phyloP scores from a whole-genome alignment of 805 yeast species.

The Clavispora carvajalis region DNA sequence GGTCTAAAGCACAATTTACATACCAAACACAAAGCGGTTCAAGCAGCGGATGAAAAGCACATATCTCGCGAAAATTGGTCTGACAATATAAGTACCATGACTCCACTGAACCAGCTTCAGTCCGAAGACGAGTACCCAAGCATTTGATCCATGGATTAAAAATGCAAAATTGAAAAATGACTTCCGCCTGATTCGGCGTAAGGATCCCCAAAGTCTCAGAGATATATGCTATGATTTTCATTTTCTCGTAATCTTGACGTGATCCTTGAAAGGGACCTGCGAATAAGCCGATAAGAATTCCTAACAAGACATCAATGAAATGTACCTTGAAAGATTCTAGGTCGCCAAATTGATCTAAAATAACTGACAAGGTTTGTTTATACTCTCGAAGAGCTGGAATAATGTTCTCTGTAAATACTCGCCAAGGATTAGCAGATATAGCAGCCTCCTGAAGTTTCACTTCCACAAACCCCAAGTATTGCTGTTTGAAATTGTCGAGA shows the following conservation, averaged over 20 bases:
- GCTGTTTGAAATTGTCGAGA: not conserved
- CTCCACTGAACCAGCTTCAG: not conserved
- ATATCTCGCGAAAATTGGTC: not conserved
- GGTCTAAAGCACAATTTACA: not conserved
- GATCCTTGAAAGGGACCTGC: not conserved
- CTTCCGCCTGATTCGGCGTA: slow-evolving; percentile 6
- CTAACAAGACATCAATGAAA: not conserved
- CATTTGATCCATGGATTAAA: slow-evolving; percentile 35
- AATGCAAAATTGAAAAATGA: slow-evolving; percentile 26
- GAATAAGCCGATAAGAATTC: not conserved
- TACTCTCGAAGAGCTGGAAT: slow-evolving; percentile 2
- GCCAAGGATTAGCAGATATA: not conserved
- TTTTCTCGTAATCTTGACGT: not conserved
- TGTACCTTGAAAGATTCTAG: not conserved
- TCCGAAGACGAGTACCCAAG: slow-evolving; percentile 8
- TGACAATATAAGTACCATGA: not conserved
- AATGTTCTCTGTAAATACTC: not conserved
- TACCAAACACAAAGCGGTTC: not conserved
- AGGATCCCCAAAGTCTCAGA: not conserved
- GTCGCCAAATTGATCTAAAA: not conserved
- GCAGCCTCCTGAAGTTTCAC: not conserved
- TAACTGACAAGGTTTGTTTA: not conserved
- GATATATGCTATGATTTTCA: not conserved
- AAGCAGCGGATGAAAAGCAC: not conserved
- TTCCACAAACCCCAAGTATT: not conserved